Percentiles rank a stretch among this genome's conserved stretches.
These are phyloP conservation scores for Pseudohyphozyma bogoriensis DNA, from an alignment of 768 basidiomycete species.

Conservation along the genomic window DNA sequence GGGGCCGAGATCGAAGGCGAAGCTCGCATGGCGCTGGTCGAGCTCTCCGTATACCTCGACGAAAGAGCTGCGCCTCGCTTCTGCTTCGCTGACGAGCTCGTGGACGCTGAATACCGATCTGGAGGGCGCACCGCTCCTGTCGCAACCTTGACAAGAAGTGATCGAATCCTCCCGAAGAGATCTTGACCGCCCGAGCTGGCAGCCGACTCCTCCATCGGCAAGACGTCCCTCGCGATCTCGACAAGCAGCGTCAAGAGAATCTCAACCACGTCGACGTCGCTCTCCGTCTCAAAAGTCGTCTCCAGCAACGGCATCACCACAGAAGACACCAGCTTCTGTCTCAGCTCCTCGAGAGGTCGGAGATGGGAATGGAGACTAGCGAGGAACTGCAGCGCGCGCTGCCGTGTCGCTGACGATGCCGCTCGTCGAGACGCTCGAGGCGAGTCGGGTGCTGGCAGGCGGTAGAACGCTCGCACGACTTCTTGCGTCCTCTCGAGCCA, in stretches of 20 bases:
- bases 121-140: constrained; percentile 2
- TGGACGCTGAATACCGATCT: constrained; percentile 1
- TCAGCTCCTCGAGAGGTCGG: constrained; percentile 33
- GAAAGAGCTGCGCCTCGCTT: not conserved
- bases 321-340: constrained; percentile 34
- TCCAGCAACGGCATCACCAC: constrained; percentile 40
- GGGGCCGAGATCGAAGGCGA: constrained; percentile 4
- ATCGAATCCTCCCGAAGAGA: constrained; percentile 26
- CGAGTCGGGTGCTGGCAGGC: constrained; percentile 10
- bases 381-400: constrained; percentile 24
- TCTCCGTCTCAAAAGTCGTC: constrained; percentile 34
- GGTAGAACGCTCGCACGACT: constrained; percentile 27
- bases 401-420: constrained; percentile 28
- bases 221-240: constrained; percentile 15
- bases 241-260: constrained; percentile 34
- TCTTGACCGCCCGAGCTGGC: constrained; percentile 19
- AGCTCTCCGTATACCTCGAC: constrained; percentile 1
- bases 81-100: not conserved
- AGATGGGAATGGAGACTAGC: constrained; percentile 36
- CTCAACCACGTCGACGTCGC: constrained; percentile 36
- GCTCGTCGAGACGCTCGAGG: constrained; percentile 24
- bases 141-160: constrained; percentile 21
- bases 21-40: not conserved
- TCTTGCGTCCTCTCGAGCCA: constrained; percentile 30
- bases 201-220: constrained; percentile 30